Evolutionary conservation across 2,329 filamentous ascomycete genomes (phyloP).

Genomic region (Lasiodiplodia hormozganensis): DNA sequence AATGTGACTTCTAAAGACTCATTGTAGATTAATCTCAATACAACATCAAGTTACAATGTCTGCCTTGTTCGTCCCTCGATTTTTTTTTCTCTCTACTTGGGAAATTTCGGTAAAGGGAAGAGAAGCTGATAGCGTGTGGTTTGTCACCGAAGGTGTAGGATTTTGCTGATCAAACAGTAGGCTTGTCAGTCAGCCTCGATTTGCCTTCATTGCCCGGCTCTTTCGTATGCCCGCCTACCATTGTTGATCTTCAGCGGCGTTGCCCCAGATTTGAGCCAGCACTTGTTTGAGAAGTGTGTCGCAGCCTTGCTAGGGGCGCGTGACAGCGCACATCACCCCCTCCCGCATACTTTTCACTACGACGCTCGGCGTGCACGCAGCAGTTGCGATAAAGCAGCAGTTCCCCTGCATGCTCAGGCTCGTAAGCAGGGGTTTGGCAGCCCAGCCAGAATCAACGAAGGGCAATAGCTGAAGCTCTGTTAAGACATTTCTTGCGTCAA

Average conservation of each 20-base stretch:
- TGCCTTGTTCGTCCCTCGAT: no score
- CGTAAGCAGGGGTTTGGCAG: background rate
- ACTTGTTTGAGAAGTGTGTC: background rate
- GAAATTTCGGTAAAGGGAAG: background rate
- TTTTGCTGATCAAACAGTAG: no score
- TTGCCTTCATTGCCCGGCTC: no score
- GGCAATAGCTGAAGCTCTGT: background rate
- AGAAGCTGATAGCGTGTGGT: no score
- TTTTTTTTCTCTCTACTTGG: no score
- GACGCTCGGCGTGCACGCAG: background rate
- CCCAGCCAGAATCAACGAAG: background rate
- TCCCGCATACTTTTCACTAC: background rate
- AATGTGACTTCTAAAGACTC: background rate
- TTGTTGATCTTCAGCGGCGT: background rate
- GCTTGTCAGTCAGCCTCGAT: no score
- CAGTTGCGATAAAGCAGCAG: background rate
- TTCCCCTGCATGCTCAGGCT: background rate
- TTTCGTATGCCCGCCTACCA: background rate
- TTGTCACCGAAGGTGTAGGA: no score
- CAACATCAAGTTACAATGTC: no score
- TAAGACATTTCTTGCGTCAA: slow-evolving; percentile 13
- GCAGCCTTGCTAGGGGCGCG: background rate
- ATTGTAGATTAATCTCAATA: no score
- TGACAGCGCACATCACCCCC: background rate
- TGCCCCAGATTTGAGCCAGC: background rate